Conservation (phyloP, 192 early-diverging fungal genomes). For the Coemansia sp. region DNA sequence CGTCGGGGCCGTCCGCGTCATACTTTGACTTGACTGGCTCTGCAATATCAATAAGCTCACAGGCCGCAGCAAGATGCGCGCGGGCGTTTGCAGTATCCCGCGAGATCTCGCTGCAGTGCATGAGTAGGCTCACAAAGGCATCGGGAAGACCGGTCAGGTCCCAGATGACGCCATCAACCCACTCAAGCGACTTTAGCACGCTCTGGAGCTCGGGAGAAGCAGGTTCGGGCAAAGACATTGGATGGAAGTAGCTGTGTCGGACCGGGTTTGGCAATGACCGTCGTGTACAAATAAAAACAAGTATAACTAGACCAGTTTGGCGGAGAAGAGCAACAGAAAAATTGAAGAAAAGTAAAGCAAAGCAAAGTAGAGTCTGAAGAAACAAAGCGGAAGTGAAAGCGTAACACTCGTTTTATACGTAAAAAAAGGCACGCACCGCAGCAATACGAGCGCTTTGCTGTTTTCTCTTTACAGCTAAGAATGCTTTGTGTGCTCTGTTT, state of each 20-base stretch:
- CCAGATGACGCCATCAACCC: conserved; percentile 38
- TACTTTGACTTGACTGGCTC: conserved; percentile 27
- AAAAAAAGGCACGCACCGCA: too few species aligned
- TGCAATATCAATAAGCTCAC: conserved; percentile 17
- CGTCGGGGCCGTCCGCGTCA: conserved; percentile 28
- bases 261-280: too few species aligned
- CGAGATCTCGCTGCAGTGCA: conserved; percentile 29
- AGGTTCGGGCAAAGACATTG: conserved; percentile 14
- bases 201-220: conserved; percentile 16
- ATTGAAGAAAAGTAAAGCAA: too few species aligned
- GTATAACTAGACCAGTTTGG: too few species aligned
- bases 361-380: too few species aligned
- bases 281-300: too few species aligned
- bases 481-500: too few species aligned
- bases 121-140: conserved; percentile 33
- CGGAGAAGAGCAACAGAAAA: too few species aligned
- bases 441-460: background rate
- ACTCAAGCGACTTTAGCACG: conserved; percentile 43
- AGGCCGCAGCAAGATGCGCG: conserved; percentile 17
- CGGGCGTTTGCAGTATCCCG: conserved; percentile 17
- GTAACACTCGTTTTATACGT: too few species aligned
- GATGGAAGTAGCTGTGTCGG: background rate
- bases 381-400: too few species aligned
- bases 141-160: conserved; percentile 46
- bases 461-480: too few species aligned